Evolutionary conservation across 495 filamentous ascomycete genomes (phyloP), one percentile per base, ranked within the genome.

Genomic region (Aspergillus diversus): DNA sequence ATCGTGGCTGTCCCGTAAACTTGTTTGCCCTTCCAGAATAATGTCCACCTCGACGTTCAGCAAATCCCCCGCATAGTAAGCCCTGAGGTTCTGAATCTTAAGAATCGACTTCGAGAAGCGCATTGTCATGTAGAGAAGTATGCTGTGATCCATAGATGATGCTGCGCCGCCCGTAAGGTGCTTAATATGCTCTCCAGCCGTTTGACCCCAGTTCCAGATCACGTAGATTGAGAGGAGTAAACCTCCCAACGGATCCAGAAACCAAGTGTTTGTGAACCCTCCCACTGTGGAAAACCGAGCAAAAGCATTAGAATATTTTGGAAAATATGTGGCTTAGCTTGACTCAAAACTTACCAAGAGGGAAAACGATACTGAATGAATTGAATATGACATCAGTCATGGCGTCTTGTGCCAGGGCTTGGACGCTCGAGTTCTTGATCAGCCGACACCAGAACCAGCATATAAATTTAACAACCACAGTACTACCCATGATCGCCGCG

Each of bases 401-500:
- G 12, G 84, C 83, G 61, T 86, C 83, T 64, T 87, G 80, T 4
- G 89, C 91, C 39, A 97, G 74, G 0, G 93, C 92, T 73, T 96
- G 93, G 2, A 97, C 92, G 61, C 88, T 91, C 8, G 90, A 92
- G 69, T 96, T 97, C 39, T 89, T 91, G 59, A 97, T 90, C 13
- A 93, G 74, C 4, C 92, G 91, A 72, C 93, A 97, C 90, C 90
- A 97, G 33, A 97, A 70, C 90, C 92, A 97, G 75, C 89, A 92
- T n/a, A 84, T 57, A 31, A 87, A 81, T 70, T 97, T 97, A 66
- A 97, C 86, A 12, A 93, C 69, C 31, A 97, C 89, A 0, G 93
- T 97, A 33, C 81, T 77, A 7, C 87, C 81, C 92, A 97, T 94
- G 64, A 97, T 92, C 21, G 75, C 75, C 49, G 96, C 89, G 4